Evolutionary conservation across 139 green algal genomes (phyloP), one percentile per base, ranked within the genome.

Genomic region (Yamagishiella unicocca): DNA sequence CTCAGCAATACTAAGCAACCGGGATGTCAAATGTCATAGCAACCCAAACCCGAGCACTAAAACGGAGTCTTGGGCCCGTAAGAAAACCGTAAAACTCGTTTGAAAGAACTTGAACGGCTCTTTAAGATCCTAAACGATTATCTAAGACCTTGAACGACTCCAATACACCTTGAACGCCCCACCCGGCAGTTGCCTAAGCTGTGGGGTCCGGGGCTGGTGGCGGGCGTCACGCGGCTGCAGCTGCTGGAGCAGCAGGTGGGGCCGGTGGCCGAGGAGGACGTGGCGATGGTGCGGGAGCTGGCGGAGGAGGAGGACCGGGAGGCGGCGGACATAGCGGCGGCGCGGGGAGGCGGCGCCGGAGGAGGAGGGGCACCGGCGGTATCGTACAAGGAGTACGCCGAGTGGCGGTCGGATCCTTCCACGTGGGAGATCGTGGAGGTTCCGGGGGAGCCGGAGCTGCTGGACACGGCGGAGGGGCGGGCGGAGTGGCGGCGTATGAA

Each of bases 181-280:
- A n/a, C n/a, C n/a, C n/a, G n/a, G 40, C 79, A 85, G 79, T 2
- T 85, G 0, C n/a, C 79, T 2, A 75, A 75, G 62, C 58, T 85
- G 40, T 85, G 58, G 53, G 79, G 79, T 31, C 79, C 79, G 22
- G 61, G 79, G 22, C 79, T 85, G 29, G 38, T 85, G 8, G 79
- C 79, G 38, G 79, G 79, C 40, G 61, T 76, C 4, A 33, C 31
- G 42, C 40, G 61, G 79, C 14, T 76, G 7, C 40, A 22, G 40
- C 38, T 75, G 42, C n/a, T 43, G 54, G 79, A 76, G 79, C 72
- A n/a, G n/a, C 5, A 27, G 7, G 55, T 78, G 29, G 31, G 17
- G 21, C 21, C 22, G 21, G 22, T 35, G 33, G 76, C 54, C 2
- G 25, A 33, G 25, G n/a, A 31, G 70, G 29, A 33, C 1, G 70